phyloP scores from a whole-genome alignment of 2,329 filamentous ascomycete genomes.

The Alternaria sp. region DNA sequence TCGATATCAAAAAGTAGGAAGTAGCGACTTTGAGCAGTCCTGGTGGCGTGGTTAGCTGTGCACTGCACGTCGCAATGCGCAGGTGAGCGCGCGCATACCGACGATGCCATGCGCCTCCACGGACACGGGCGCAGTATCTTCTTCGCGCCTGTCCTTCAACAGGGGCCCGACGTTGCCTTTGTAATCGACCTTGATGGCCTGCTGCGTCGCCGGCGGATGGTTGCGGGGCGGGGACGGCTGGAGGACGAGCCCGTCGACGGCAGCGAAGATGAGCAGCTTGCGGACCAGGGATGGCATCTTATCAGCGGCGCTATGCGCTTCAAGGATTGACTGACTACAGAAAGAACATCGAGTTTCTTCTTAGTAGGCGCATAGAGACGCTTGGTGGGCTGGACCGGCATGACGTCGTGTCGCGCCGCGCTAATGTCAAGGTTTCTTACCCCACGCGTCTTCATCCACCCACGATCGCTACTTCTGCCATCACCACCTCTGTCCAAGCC shows the following conservation, averaged over 20 bases:
- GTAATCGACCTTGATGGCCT: slow-evolving; percentile 76
- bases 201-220: slow-evolving; percentile 63
- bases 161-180: slow-evolving; percentile 64
- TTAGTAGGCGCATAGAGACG: neutral
- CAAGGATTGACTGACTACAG: slow-evolving; percentile 6
- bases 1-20: slow-evolving; percentile 84
- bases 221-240: slow-evolving; percentile 70
- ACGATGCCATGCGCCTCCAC: slow-evolving; percentile 64
- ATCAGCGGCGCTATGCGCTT: slow-evolving; percentile 9
- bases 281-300: slow-evolving; percentile 79
- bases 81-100: slow-evolving; percentile 55
- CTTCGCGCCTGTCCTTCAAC: slow-evolving; percentile 51
- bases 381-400: slow-evolving; percentile 4
- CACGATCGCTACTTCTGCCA: neutral
- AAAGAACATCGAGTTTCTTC: slow-evolving; percentile 10
- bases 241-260: slow-evolving; percentile 83
- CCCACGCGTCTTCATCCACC: slow-evolving; percentile 7
- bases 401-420: slow-evolving; percentile 12
- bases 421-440: slow-evolving; percentile 4
- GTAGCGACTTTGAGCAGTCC: slow-evolving; percentile 85
- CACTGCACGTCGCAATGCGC: neutral
- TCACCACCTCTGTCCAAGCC: neutral
- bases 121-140: slow-evolving; percentile 49
- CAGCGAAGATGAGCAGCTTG: slow-evolving; percentile 82
- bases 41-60: slow-evolving; percentile 52